phyloP scores from a whole-genome alignment of 345 rosid genomes.

The Angophora floribunda region DNA sequence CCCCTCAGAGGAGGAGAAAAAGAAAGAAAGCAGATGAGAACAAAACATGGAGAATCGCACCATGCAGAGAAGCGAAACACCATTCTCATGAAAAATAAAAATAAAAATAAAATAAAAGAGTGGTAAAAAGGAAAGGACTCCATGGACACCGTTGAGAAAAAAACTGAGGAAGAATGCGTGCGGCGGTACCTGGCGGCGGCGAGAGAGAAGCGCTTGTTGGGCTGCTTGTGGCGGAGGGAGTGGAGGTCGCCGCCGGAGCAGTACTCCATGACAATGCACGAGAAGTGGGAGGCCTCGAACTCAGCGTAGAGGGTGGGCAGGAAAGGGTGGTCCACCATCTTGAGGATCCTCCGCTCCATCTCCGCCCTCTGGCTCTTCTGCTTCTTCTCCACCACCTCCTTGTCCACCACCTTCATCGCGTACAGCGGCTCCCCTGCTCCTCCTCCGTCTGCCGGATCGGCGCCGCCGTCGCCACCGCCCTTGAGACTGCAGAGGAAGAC shows the following conservation, averaged over 20 bases:
- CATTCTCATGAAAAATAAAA: background rate
- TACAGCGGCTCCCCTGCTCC: background rate
- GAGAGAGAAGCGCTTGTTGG: conserved; percentile 51
- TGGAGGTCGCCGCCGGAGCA: conserved; percentile 94
- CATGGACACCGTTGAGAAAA: background rate
- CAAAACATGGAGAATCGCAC: conserved; percentile 10
- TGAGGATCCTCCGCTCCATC: conserved; percentile 72
- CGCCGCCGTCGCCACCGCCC: background rate
- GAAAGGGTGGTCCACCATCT: conserved; percentile 92
- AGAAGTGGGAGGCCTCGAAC: conserved; percentile 80
- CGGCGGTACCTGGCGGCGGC: conserved; percentile 51
- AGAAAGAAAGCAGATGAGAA: conserved; percentile 11
- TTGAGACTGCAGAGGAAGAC: conserved; percentile 73
- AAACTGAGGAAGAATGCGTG: background rate
- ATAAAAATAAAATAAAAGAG: background rate
- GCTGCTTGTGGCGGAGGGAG: conserved; percentile 64
- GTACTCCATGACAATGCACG: conserved; percentile 92
- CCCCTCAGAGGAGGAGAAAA: conserved; percentile 7
- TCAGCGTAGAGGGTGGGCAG: conserved; percentile 82
- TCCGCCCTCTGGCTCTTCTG: conserved; percentile 74
- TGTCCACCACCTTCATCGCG: conserved; percentile 96
- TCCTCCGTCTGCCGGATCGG: conserved; percentile 8
- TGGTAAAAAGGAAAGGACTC: background rate
- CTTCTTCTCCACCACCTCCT: conserved; percentile 53
- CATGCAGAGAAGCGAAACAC: background rate